Percentiles rank a stretch among this genome's conserved stretches.
These are phyloP conservation scores for Berkeleyomyces rouxiae DNA, from an alignment of 2,329 filamentous ascomycete species.

Conservation along the genomic window DNA sequence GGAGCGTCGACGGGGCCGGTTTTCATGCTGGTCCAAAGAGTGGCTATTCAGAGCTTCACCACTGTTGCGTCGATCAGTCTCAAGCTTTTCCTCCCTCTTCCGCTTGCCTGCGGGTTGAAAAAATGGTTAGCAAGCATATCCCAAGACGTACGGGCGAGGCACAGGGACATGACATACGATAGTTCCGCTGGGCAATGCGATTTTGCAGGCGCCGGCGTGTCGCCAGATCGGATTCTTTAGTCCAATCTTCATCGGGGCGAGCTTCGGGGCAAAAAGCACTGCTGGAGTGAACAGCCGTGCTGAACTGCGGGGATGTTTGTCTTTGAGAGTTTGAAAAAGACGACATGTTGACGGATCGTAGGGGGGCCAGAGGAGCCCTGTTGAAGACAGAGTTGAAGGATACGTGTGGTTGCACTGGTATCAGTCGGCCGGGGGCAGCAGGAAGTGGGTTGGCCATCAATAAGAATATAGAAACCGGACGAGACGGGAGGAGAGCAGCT, in stretches of 20 bases:
- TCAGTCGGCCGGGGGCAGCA: neutral
- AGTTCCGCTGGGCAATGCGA: conserved; percentile 58
- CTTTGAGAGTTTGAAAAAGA: neutral
- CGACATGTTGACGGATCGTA: neutral
- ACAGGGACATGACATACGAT: conserved; percentile 66
- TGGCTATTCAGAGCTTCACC: neutral
- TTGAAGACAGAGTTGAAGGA: neutral
- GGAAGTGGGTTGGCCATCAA: neutral
- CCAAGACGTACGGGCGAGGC: neutral
- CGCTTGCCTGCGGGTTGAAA: conserved; percentile 5
- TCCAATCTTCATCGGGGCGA: conserved; percentile 96
- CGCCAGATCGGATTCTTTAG: conserved; percentile 92
- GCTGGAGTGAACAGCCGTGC: conserved; percentile 38
- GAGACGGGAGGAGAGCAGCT: no score
- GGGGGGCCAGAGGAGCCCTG: neutral
- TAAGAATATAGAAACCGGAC: neutral
- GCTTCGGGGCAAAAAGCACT: conserved; percentile 90
- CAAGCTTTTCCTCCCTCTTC: conserved; percentile 5
- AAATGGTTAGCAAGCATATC: neutral
- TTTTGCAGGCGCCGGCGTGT: conserved; percentile 72
- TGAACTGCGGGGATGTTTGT: neutral
- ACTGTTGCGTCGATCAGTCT: neutral
- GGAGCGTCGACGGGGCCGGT: neutral
- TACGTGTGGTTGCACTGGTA: neutral
- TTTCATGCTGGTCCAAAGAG: neutral